A percentile compares a stretch with the other conserved stretches of the same genome.
Evolutionary conservation across 441 rosid species (phyloP).

Genomic region (Gossypium lobatum): DNA sequence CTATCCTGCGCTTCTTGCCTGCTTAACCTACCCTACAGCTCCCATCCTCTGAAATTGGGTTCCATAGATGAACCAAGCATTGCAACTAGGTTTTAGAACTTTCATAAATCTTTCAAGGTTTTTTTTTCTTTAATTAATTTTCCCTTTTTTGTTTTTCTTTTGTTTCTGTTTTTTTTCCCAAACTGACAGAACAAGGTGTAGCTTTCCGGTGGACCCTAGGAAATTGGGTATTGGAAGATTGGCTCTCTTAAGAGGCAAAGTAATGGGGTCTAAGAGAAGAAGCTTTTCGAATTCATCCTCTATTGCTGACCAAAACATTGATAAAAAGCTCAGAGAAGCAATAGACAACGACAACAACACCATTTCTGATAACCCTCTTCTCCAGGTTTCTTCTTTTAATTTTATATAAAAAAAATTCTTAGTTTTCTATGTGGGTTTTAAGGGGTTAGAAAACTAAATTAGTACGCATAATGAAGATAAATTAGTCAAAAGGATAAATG

Average conservation of each 20-base stretch:
- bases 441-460: slow-evolving; percentile 12
- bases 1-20: background rate
- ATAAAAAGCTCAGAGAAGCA: slow-evolving; percentile 23
- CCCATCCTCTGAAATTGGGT: slow-evolving; percentile 15
- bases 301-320: slow-evolving; percentile 19
- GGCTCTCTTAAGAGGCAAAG: slow-evolving; percentile 25
- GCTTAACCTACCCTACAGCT: background rate
- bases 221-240: slow-evolving; percentile 27
- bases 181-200: slow-evolving; percentile 24
- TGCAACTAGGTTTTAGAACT: slow-evolving; percentile 35
- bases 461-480: slow-evolving; percentile 20
- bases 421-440: slow-evolving; percentile 11
- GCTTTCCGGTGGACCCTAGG: slow-evolving; percentile 38
- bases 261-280: slow-evolving; percentile 32
- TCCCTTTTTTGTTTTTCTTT: background rate
- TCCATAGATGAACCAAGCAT: slow-evolving; percentile 31
- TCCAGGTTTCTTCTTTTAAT: slow-evolving; percentile 12
- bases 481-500: slow-evolving; percentile 21
- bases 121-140: background rate
- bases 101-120: slow-evolving; percentile 34
- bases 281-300: slow-evolving; percentile 28
- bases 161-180: background rate
- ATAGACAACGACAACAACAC: slow-evolving; percentile 8
- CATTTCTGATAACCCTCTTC: slow-evolving; percentile 20
- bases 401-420: background rate